Conservation (phyloP, 768 basidiomycete species). For the button mushroom (Agaricus bisporus) region DNA sequence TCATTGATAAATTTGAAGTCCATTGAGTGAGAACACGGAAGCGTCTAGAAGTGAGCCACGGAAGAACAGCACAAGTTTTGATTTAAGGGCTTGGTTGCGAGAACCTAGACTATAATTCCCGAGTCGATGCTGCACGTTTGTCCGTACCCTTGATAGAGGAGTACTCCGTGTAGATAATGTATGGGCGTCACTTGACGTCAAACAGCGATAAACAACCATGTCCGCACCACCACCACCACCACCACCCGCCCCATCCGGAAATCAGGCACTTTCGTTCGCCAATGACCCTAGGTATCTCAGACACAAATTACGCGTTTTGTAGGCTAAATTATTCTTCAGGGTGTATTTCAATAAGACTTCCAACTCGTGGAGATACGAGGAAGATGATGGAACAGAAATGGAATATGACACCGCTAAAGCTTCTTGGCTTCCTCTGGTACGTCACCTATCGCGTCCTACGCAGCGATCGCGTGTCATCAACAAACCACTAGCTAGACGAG, state of each 20-base stretch:
- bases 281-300: constrained; percentile 59
- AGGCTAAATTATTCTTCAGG: constrained; percentile 28
- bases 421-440: constrained; percentile 80
- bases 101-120: no score
- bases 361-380: constrained; percentile 84
- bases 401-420: constrained; percentile 80
- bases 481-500: constrained; percentile 65
- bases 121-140: neutral
- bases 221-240: constrained; percentile 43
- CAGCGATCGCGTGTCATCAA: constrained; percentile 2
- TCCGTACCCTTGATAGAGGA: no score
- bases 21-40: no score
- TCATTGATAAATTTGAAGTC: no score
- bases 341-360: constrained; percentile 73
- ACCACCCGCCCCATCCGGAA: constrained; percentile 46
- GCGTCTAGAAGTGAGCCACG: no score
- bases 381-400: constrained; percentile 84
- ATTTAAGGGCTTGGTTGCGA: no score
- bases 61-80: no score
- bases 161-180: neutral
- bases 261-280: constrained; percentile 64
- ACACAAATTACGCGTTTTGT: constrained; percentile 10
- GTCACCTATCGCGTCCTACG: constrained; percentile 22
- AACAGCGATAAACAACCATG: constrained; percentile 43
- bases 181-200: constrained; percentile 13